A percentile compares a stretch with the other conserved stretches of the same genome.
phyloP scores from a whole-genome alignment of 2,329 filamentous ascomycete species.

The Colletotrichum sp. region DNA sequence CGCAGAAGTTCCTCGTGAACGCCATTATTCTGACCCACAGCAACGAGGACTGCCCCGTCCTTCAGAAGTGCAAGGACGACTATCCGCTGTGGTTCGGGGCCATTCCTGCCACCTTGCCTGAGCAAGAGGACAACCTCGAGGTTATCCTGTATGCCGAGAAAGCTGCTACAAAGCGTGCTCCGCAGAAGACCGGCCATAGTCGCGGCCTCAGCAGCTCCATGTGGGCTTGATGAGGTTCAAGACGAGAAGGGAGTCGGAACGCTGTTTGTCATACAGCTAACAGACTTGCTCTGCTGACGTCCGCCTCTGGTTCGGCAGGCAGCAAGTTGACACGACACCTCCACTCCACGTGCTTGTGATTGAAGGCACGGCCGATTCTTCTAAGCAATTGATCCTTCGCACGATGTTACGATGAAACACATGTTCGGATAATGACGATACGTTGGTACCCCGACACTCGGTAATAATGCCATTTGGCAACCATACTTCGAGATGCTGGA shows the following conservation, averaged over 20 bases:
- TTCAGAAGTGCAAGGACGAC: background rate
- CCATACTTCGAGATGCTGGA: background rate
- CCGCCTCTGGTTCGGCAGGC: background rate
- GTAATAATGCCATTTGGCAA: background rate
- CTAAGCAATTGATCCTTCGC: background rate
- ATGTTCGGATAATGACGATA: background rate
- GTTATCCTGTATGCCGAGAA: background rate
- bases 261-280: background rate
- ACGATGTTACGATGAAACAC: background rate
- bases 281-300: background rate
- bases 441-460: background rate
- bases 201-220: conserved; percentile 1
- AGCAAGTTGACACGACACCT: background rate
- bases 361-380: background rate
- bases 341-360: background rate
- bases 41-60: conserved; percentile 1
- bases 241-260: background rate
- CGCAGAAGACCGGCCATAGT: background rate
- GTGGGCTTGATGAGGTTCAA: background rate
- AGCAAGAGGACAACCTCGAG: background rate
- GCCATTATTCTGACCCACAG: background rate
- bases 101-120: background rate
- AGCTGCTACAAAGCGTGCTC: background rate
- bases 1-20: conserved; percentile 4
- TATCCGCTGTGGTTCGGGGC: conserved; percentile 8